Evolutionary conservation across 2,329 filamentous ascomycete genomes (phyloP).

Genomic region (Aspergillus bombycis): DNA sequence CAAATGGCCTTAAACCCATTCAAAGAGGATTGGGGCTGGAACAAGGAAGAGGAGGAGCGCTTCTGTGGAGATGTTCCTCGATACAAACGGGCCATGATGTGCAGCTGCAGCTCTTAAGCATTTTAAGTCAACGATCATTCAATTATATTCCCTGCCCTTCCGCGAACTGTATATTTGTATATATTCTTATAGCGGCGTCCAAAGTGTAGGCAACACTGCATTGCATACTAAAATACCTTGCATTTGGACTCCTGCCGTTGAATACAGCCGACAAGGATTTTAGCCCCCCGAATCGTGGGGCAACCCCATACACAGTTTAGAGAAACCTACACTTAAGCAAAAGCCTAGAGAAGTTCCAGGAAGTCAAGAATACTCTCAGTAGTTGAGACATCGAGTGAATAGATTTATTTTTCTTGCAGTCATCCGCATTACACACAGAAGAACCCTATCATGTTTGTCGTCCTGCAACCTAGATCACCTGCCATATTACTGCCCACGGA

Average conservation of each 20-base stretch:
- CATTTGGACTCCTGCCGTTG: not conserved
- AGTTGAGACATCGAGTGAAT: not conserved
- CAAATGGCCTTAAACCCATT: slow-evolving; percentile 84
- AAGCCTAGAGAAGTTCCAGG: not conserved
- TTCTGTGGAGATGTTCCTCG: slow-evolving; percentile 86
- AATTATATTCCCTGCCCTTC: not conserved
- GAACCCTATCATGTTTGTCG: slow-evolving; percentile 25
- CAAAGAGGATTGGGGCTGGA: slow-evolving; percentile 65
- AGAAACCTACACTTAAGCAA: not conserved
- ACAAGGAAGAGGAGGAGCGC: slow-evolving; percentile 74
- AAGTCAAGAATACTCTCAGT: not conserved
- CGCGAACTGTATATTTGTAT: not conserved
- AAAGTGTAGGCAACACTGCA: not conserved
- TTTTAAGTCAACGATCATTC: not conserved
- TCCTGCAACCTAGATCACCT: slow-evolving; percentile 31
- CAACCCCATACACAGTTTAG: not conserved
- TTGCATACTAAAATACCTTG: not conserved
- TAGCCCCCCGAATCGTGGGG: not conserved
- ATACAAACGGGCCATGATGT: slow-evolving; percentile 80
- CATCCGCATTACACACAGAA: slow-evolving; percentile 25
- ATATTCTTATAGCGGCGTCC: not conserved
- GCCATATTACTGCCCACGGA: slow-evolving; percentile 21
- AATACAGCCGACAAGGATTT: not conserved
- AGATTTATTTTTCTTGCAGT: slow-evolving; percentile 10
- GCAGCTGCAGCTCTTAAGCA: slow-evolving; percentile 82